Base-by-base conservation (phyloP, 1,139 yeast species). In the Ogataea hybrid region DNA sequence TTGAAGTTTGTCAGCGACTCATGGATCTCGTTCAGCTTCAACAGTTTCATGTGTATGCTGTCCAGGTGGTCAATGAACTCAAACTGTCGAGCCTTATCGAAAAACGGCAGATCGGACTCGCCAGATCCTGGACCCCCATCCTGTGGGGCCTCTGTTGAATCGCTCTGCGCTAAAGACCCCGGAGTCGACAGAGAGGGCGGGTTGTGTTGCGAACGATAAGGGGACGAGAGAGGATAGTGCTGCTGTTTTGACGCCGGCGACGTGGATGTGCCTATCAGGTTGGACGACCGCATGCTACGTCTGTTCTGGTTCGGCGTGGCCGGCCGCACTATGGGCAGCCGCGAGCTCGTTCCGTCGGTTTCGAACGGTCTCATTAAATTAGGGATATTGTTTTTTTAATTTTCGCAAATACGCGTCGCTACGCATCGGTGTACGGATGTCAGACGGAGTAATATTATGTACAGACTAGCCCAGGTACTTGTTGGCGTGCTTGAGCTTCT, bases 1-100 rank as follows among this genome's bases (percentile, higher is more conserved):
- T 81, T 81, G 56, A 81, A 73, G 33, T 75, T 76, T 9, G 65
- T 65, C 5, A 81, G 58, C 14, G 77, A 72, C 41, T 73, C 71
- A 58, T 81, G 81, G 9, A 76, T 71, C 39, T 62, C 66, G 42
- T 70, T 71, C 41, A 80, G 59, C 36, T 69, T 68, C 8, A 64
- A 56, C 67, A 77, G 68, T 47, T 77, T 72, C 25, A 64, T 61
- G 44, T 71, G 77, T 34, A 81, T 63, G 12, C 75, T 75, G 25
- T 69, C 72, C 53, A 79, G 55, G 9, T 69, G 64, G 42, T 71
- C 75, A 3, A 69, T 62, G 28, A 75, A 54, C 32, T 64, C 62
- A 25, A 42, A 36, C 30, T 49, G 53, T 11, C 42, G 44, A 6
- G 44, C 25, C n/a, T 29, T 18, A 27, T 48, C 46, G 39, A 52